A percentile compares a stretch with the other conserved stretches of the same genome.
phyloP scores from a whole-genome alignment of 208 protist genomes.

The Leishmania martiniquensis region DNA sequence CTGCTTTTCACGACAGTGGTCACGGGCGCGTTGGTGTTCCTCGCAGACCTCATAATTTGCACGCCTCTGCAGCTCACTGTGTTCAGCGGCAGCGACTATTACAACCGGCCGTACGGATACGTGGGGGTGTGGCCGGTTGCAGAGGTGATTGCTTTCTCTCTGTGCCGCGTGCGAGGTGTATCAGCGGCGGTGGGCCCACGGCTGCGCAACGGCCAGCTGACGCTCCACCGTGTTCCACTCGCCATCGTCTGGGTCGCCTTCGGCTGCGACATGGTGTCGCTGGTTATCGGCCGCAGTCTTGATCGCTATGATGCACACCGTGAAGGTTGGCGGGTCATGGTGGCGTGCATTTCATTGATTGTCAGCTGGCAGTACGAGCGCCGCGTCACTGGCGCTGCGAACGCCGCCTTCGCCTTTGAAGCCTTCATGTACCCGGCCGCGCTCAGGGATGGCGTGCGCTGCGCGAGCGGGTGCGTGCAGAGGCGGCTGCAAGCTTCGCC shows the following conservation, averaged over 20 bases:
- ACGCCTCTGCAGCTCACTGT: background rate
- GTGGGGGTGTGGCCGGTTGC: conserved; percentile 45
- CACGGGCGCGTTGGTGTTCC: conserved; percentile 25
- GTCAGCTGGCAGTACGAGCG: conserved; percentile 36
- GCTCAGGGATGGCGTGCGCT: conserved; percentile 17
- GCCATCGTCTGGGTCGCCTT: conserved; percentile 12
- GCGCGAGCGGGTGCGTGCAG: background rate
- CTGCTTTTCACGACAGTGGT: conserved; percentile 23
- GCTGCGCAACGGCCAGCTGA: background rate
- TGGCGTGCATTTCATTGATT: conserved; percentile 19
- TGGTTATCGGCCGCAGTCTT: background rate
- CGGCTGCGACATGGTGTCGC: background rate
- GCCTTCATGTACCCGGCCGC: conserved; percentile 32
- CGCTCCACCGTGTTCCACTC: conserved; percentile 25
- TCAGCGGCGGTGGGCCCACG: conserved; percentile 6
- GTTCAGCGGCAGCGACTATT: background rate
- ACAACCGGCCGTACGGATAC: conserved; percentile 16
- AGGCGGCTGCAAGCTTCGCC: background rate
- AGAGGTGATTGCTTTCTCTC: conserved; percentile 29
- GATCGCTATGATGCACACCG: background rate
- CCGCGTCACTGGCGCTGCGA: conserved; percentile 11
- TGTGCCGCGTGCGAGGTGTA: conserved; percentile 22
- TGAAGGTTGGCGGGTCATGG: conserved; percentile 1
- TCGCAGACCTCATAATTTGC: conserved; percentile 18
- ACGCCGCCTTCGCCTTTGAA: conserved; percentile 17